Percentiles rank a stretch among this genome's conserved stretches.
Conservation (phyloP, 2,329 filamentous ascomycete species). For the Phaeosphaeriaceae sp. region DNA sequence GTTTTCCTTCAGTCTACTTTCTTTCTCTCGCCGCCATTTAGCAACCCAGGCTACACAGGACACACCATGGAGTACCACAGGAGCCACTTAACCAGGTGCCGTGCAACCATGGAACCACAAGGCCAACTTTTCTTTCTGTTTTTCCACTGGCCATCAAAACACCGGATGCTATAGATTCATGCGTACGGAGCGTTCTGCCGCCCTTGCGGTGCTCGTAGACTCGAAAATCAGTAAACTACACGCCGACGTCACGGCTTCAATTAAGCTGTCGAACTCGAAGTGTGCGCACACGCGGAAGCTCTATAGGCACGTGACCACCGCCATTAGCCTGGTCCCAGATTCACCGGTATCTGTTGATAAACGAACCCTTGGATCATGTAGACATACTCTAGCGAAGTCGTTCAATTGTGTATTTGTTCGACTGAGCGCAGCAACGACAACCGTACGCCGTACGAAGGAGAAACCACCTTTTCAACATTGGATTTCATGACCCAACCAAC, state of each 20-base stretch:
- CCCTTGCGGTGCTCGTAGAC: conserved; percentile 37
- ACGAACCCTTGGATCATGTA: conserved; percentile 29
- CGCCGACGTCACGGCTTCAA: conserved; percentile 35
- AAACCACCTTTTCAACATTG: neutral
- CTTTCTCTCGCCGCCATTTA: conserved; percentile 42
- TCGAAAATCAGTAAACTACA: conserved; percentile 28
- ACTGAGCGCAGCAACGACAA: conserved; percentile 20
- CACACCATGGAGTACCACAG: conserved; percentile 29
- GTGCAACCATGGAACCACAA: conserved; percentile 18
- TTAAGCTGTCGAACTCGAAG: conserved; percentile 36
- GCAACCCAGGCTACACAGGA: conserved; percentile 32
- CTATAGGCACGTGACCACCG: conserved; percentile 28
- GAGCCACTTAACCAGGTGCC: conserved; percentile 13
- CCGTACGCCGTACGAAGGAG: conserved; percentile 16
- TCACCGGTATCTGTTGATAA: conserved; percentile 17
- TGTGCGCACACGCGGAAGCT: conserved; percentile 27
- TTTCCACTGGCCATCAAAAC: neutral
- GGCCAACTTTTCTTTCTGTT: conserved; percentile 33
- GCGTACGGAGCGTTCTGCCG: conserved; percentile 14
- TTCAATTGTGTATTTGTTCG: conserved; percentile 38
- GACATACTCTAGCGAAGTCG: conserved; percentile 29
- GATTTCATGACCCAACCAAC: neutral
- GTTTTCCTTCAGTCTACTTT: conserved; percentile 31
- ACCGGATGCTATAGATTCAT: neutral
- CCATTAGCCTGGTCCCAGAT: conserved; percentile 14